Conservation (phyloP, 1,284 basidiomycete species). For the Melampsora americana region DNA sequence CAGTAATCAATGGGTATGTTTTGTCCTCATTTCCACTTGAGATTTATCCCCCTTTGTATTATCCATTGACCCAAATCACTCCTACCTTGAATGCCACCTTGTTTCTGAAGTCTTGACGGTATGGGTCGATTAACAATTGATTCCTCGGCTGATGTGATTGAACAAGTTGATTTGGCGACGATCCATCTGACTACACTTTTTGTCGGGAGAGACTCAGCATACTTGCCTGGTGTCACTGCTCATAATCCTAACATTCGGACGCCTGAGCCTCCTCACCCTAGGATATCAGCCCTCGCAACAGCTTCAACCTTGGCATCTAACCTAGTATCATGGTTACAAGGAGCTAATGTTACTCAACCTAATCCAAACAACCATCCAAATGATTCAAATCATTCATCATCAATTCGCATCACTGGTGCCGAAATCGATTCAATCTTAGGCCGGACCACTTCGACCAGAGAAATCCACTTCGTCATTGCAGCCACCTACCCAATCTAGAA, state of each 20-base stretch:
- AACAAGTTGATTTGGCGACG: background rate
- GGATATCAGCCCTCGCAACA: slow-evolving; percentile 3
- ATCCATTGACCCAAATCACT: background rate
- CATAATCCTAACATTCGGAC: slow-evolving; percentile 8
- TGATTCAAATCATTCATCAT: background rate
- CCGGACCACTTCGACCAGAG: slow-evolving; percentile 30
- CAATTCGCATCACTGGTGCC: slow-evolving; percentile 6
- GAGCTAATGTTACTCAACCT: background rate
- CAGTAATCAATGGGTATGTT: slow-evolving; percentile 16
- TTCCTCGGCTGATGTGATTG: slow-evolving; percentile 30
- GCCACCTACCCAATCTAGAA: slow-evolving; percentile 21
- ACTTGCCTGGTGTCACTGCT: slow-evolving; percentile 13
- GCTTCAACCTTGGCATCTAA: slow-evolving; percentile 23
- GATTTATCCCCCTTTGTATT: background rate
- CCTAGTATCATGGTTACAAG: slow-evolving; percentile 32
- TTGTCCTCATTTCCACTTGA: background rate
- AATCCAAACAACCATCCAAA: background rate
- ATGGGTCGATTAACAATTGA: slow-evolving; percentile 14
- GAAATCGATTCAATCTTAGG: slow-evolving; percentile 37
- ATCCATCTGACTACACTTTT: slow-evolving; percentile 23
- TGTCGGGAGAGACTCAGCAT: slow-evolving; percentile 29
- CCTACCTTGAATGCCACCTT: background rate
- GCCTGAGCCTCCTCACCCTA: slow-evolving; percentile 13
- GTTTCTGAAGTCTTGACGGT: background rate
- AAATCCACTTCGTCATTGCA: slow-evolving; percentile 6